Evolutionary conservation across 1,284 basidiomycete species (phyloP).

Genomic region (Cryptococcus sp.): DNA sequence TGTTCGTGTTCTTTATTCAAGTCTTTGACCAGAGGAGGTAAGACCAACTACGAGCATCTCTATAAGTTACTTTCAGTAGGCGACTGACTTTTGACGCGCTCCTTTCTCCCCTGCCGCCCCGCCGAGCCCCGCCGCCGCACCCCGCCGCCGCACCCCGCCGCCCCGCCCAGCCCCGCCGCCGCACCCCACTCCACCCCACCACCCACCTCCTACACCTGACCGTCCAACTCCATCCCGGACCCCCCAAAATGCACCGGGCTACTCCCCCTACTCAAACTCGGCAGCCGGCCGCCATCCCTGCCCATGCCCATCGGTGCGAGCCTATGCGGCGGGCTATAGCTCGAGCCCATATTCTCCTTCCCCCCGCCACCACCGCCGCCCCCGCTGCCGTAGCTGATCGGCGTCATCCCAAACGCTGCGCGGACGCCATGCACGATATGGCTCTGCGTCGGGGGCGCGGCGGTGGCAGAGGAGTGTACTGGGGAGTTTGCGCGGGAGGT

Average conservation of each 20-base stretch:
- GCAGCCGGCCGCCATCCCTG: slow-evolving; percentile 18
- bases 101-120: not conserved
- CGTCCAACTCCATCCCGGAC: slow-evolving; percentile 36
- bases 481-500: slow-evolving; percentile 45
- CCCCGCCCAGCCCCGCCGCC: not conserved
- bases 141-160: not conserved
- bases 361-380: not conserved
- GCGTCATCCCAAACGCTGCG: slow-evolving; percentile 83
- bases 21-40: not conserved
- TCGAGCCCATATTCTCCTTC: slow-evolving; percentile 7
- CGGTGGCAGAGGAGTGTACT: slow-evolving; percentile 25
- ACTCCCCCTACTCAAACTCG: slow-evolving; percentile 34
- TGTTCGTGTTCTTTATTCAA: slow-evolving; percentile 2
- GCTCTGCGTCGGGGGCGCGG: slow-evolving; percentile 19
- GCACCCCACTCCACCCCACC: not conserved
- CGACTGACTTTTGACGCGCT: not conserved
- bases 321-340: slow-evolving; percentile 24
- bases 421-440: slow-evolving; percentile 61
- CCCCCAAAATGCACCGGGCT: slow-evolving; percentile 28
- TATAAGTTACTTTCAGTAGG: not conserved
- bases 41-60: not conserved
- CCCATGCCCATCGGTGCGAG: slow-evolving; percentile 34
- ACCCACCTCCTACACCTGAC: slow-evolving; percentile 13
- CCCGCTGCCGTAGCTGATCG: slow-evolving; percentile 53
- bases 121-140: not conserved